Evolutionary conservation across 202 grass and related monocot species (phyloP), one percentile per base, ranked within the genome.

Genomic region (Cymbopogon flexuosus): DNA sequence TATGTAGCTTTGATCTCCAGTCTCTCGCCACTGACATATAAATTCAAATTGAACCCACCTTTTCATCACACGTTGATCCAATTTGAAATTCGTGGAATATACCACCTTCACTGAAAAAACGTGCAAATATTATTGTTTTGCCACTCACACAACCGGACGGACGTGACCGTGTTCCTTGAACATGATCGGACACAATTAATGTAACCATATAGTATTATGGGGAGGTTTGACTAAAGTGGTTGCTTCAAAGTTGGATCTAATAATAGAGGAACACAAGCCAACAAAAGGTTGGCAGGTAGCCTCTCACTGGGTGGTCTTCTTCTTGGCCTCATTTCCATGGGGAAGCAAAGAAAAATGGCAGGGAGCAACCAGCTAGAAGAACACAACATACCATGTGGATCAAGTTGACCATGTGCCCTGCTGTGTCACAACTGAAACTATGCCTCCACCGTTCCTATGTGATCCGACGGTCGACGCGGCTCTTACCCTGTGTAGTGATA

Each of bases 351-450:
- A 68, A 79, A 52, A 49, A 30, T 1, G 16, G 46, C 16, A 64
- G 56, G 70, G 64, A 81, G 54, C 70, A 84, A n/a, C 23, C 63
- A 81, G 9, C 64, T 81, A 49, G 71, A 88, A 88, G 81, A 81
- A 84, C 69, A 58, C 76, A 89, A 60, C 62, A 77, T 37, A 71
- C 79, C 77, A 85, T 72, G 82, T 77, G 77, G 58, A 18, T 85
- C 83, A 85, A 85, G 87, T 77, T 85, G 82, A 85, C 72, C 81
- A 62, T 77, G 64, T 67, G 65, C 72, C 65, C 58, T 77, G 43
- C 46, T 27, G 6, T 66, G 45, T 11, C 27, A 43, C 46, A 59
- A 18, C 16, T 5, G 27, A 58, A 76, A 58, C 5, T n/a, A 8
- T 10, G 21, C 22, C 6, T 12, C 16, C 2, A 30, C 67, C 11